Base-by-base conservation (phyloP, 1,139 yeast genomes). In the Yamadazyma mexicana region DNA sequence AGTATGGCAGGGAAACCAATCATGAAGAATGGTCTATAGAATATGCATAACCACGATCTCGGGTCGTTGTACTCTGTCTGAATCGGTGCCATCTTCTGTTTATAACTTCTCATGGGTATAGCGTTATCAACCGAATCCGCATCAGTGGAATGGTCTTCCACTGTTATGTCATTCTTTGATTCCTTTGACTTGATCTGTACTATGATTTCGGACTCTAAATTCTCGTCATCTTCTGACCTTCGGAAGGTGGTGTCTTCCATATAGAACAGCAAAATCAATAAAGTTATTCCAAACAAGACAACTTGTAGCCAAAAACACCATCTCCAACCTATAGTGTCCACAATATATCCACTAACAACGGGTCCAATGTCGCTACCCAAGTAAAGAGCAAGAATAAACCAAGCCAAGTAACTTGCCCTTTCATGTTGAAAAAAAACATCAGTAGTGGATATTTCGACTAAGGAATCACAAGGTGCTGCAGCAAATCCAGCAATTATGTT, bases 1-100 rank as follows among this genome's bases (percentile, higher is more conserved):
- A 80, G 52, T 15, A 82, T 74, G 10, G 77, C 71, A 4, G 89
- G 88, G 51, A 79, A 78, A 45, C 66, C 53, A 55, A 69, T 59
- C 49, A 69, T 66, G 39, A 66, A 50, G 54, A 69, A 58, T 4
- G 82, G 82, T 39, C 74, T 51, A 31, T 55, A 47, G 39, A 62
- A 67, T n/a, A 73, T 64, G 23, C 61, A 52, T 23, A 62, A 48
- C 70, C 73, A 69, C 6, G 72, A 52, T 41, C 77, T 58, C 15
- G 55, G 50, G 49, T 72, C 77, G 43, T 61, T 66, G 48, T 64
- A 67, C 37, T 64, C 66, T 1, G 58, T 53, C 44, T 72, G 74
- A 17, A 65, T 37, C 9, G 69, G 42, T 24, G 52, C 55, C 57
- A 68, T 54, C 39, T 61, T 62, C 50, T 73, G 64, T 48, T 55